These are phyloP conservation scores for Yarrowia hollandica DNA, from an alignment of 805 yeast species.

Conservation along the genomic window DNA sequence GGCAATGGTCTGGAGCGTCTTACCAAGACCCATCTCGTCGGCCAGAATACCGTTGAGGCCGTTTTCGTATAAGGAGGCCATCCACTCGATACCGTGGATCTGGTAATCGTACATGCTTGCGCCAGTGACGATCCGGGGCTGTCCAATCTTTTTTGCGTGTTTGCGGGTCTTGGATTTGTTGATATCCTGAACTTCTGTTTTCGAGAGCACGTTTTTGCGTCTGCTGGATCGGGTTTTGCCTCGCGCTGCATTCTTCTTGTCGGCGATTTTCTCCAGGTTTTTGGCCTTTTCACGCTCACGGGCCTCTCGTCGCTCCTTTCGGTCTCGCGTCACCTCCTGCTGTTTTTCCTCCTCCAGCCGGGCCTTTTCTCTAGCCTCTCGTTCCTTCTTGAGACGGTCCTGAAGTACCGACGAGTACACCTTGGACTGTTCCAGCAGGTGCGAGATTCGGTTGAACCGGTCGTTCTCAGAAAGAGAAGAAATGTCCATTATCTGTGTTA, in stretches of 20 bases:
- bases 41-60: constrained; percentile 95
- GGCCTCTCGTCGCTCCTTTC: constrained; percentile 24
- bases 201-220: neutral
- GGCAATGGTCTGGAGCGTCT: constrained; percentile 85
- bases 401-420: constrained; percentile 84
- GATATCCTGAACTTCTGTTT: neutral
- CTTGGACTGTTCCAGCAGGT: constrained; percentile 78
- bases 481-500: constrained; percentile 17
- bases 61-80: constrained; percentile 82
- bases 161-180: neutral
- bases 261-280: neutral
- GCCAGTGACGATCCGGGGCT: constrained; percentile 56
- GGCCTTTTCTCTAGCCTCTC: constrained; percentile 37
- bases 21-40: constrained; percentile 97
- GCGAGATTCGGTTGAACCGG: constrained; percentile 18
- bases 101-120: constrained; percentile 80
- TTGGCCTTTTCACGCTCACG: constrained; percentile 22
- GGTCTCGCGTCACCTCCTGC: constrained; percentile 32
- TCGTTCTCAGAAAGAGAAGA: constrained; percentile 15
- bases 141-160: constrained; percentile 39
- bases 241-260: neutral
- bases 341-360: constrained; percentile 8
- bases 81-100: constrained; percentile 87
- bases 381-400: constrained; percentile 53
- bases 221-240: neutral